Evolutionary conservation across 176 grass and related monocot genomes (phyloP), one percentile per base, ranked within the genome.

Genomic region (Aegilops tauschii): DNA sequence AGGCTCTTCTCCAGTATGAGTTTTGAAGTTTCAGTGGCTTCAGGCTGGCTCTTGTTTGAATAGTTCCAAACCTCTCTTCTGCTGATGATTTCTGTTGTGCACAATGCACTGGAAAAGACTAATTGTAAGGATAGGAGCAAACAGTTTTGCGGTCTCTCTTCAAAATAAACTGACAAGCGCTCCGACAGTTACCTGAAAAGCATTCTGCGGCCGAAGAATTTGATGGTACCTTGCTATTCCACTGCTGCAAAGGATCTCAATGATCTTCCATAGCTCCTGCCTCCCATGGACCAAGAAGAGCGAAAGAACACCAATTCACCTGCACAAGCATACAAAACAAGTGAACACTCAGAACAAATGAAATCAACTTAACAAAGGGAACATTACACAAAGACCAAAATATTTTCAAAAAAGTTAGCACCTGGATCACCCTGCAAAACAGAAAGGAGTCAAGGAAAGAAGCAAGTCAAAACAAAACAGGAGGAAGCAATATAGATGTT

Each of bases 351-450:
- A 35, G 8, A 40, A 86, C 14, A 89, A 86, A 82, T 0, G 30
- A 49, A 90, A 79, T 45, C 18, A 80, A 58, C 28, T 78, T 56
- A 27, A 64, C 2, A 82, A 61, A 84, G 18, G 70, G 47, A 56
- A 77, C 69, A 6, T 29, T 74, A 49, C 31, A 70, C 31, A 76
- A 64, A 83, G 14, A 88, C 29, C 11, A 63, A 80, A 88, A 68
- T 11, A 64, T 82, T 58, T 90, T 35, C 17, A 82, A 85, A 92
- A 65, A 61, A 45, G 76, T 87, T 83, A 90, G 78, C 69, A 84
- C 86, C 88, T 86, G 88, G 80, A 62, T 71, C 9, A 66, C 85
- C 96, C 93, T 98, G 90, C 92, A 98, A 91, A 92, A 98, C 59
- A 94, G 27, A 82, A 90, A 68, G 86, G 56, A 45, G 72, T 86